Percentiles rank a stretch among this genome's conserved stretches.
phyloP scores from a whole-genome alignment of 768 basidiomycete species.

The Suillus weaverae region DNA sequence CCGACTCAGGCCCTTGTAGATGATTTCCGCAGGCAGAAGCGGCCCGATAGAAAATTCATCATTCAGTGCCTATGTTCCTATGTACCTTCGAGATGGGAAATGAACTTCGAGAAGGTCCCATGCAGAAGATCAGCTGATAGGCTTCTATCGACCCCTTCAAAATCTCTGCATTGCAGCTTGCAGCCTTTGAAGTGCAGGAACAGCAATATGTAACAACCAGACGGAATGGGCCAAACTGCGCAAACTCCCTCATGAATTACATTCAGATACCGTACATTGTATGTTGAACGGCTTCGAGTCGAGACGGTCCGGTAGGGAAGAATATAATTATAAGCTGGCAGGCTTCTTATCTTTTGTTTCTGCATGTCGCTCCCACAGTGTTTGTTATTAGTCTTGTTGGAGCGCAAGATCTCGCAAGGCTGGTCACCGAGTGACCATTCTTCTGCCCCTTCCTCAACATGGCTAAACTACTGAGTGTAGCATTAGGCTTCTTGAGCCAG shows the following conservation, averaged over 20 bases:
- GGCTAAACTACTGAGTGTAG: neutral
- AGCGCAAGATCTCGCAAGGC: neutral
- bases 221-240: neutral
- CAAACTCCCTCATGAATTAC: neutral
- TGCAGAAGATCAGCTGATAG: neutral
- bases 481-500: conserved; percentile 2
- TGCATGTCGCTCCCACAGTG: neutral
- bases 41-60: neutral
- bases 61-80: neutral
- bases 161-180: neutral
- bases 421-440: neutral
- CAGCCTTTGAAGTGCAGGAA: neutral
- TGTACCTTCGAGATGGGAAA: neutral
- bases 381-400: neutral
- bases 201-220: neutral
- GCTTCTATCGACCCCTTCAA: neutral
- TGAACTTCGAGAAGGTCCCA: neutral
- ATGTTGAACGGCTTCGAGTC: neutral
- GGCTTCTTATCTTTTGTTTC: neutral
- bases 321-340: neutral
- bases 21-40: neutral
- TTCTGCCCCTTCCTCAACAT: neutral
- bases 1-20: no score
- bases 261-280: neutral
- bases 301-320: neutral